Percentiles rank a stretch among this genome's conserved stretches.
These are phyloP conservation scores for Podospora bellae-mahoneyi DNA, from an alignment of 495 filamentous ascomycete species.

Conservation along the genomic window DNA sequence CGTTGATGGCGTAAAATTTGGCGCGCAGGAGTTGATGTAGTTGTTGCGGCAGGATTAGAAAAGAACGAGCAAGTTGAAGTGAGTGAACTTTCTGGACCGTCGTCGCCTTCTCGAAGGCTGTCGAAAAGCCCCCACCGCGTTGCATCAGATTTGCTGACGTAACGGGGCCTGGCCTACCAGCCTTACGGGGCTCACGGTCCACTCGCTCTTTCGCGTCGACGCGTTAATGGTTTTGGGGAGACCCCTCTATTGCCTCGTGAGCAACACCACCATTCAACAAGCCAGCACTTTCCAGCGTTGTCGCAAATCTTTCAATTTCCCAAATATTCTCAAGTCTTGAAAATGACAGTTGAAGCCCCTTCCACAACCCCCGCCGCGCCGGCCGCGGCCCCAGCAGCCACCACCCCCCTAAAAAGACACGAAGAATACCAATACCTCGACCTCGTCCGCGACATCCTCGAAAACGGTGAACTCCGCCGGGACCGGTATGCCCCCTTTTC, in stretches of 20 bases:
- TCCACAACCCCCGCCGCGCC: neutral
- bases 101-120: neutral
- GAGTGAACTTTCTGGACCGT: neutral
- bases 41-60: too few species aligned
- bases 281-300: neutral
- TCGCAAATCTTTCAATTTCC: neutral
- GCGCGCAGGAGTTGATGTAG: too few species aligned
- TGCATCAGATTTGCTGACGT: neutral
- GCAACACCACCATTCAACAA: neutral
- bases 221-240: slow-evolving; percentile 3
- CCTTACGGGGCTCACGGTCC: neutral
- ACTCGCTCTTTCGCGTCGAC: slow-evolving; percentile 12
- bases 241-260: neutral
- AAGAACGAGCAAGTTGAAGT: neutral
- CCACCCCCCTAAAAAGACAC: slow-evolving; percentile 16
- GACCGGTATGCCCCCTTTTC: slow-evolving; percentile 23
- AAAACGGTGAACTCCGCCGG: slow-evolving; percentile 30
- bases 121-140: neutral
- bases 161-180: neutral
- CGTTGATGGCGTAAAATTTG: too few species aligned
- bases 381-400: neutral
- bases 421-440: slow-evolving; percentile 37
- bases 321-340: neutral
- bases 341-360: slow-evolving; percentile 4
- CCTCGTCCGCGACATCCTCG: slow-evolving; percentile 31